phyloP scores from a whole-genome alignment of 2,329 filamentous ascomycete genomes.

The Penicillium digitatum region DNA sequence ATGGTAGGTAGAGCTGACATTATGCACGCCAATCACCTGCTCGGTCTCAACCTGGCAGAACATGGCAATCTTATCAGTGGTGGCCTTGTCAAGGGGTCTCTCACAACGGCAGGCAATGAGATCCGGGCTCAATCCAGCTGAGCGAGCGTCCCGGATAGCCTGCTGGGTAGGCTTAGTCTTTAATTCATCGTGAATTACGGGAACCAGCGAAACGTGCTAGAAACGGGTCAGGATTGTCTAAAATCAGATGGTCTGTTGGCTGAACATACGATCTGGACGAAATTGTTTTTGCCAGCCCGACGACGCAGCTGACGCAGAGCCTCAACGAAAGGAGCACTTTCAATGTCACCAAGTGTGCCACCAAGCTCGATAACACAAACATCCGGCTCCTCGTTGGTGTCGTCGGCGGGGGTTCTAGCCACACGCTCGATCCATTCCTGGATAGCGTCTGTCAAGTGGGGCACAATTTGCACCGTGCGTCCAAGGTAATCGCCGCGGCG shows the following conservation, averaged over 20 bases:
- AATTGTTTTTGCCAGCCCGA: conserved; percentile 70
- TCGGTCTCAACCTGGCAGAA: conserved; percentile 82
- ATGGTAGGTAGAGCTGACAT: conserved; percentile 87
- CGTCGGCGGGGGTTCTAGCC: conserved; percentile 78
- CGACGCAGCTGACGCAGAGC: conserved; percentile 74
- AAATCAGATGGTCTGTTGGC: not conserved
- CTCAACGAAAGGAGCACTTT: conserved; percentile 82
- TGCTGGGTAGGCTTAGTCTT: conserved; percentile 97
- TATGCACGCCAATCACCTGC: conserved; percentile 80
- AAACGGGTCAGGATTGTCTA: not conserved
- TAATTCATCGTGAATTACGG: conserved; percentile 68
- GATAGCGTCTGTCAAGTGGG: conserved; percentile 85
- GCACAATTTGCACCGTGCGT: conserved; percentile 82
- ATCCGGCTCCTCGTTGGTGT: conserved; percentile 75
- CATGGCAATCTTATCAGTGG: conserved; percentile 79
- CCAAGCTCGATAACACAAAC: conserved; percentile 73
- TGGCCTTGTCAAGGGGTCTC: conserved; percentile 64
- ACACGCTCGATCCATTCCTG: conserved; percentile 90
- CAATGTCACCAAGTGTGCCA: conserved; percentile 64
- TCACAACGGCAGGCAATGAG: conserved; percentile 93
- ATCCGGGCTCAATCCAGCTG: conserved; percentile 68
- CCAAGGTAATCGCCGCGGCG: conserved; percentile 75
- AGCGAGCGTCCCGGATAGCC: conserved; percentile 77
- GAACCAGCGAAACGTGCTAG: conserved; percentile 67
- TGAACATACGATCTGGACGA: conserved; percentile 62